These are phyloP conservation scores for Hortiboletus flavorubellus DNA, from an alignment of 768 basidiomycete species.

Conservation along the genomic window DNA sequence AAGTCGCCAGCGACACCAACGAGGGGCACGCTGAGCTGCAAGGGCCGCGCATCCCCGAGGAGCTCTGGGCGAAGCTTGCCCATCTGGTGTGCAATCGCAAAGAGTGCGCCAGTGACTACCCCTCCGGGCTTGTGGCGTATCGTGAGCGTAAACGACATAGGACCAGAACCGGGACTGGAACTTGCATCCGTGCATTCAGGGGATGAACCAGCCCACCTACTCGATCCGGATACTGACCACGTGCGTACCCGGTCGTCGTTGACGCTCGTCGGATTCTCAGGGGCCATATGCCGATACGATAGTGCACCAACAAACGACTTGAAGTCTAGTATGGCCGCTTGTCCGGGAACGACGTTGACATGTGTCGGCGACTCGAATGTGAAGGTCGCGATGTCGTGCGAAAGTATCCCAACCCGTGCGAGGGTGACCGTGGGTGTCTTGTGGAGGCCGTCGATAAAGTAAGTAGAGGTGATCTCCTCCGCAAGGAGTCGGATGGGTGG, in stretches of 20 bases:
- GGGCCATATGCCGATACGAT: slow-evolving; percentile 54
- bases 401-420: slow-evolving; percentile 41
- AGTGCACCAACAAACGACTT: slow-evolving; percentile 45
- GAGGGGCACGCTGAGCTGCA: slow-evolving; percentile 42
- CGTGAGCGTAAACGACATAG: slow-evolving; percentile 41
- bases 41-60: slow-evolving; percentile 37
- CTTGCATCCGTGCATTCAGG: neutral
- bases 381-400: slow-evolving; percentile 51
- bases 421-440: slow-evolving; percentile 29
- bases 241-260: slow-evolving; percentile 67
- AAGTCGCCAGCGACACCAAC: slow-evolving; percentile 56
- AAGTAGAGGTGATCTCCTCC: slow-evolving; percentile 40
- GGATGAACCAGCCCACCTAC: slow-evolving; percentile 10
- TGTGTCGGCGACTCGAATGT: slow-evolving; percentile 40
- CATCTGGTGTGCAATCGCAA: slow-evolving; percentile 45
- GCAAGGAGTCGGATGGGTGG: slow-evolving; percentile 55
- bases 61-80: slow-evolving; percentile 38
- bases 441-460: slow-evolving; percentile 24
- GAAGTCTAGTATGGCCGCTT: slow-evolving; percentile 56
- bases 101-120: slow-evolving; percentile 50
- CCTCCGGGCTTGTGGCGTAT: slow-evolving; percentile 58
- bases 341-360: slow-evolving; percentile 43
- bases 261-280: slow-evolving; percentile 43
- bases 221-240: slow-evolving; percentile 53
- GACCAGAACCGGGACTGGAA: neutral